Base-by-base conservation (phyloP, 1,139 yeast genomes). In the Hemisphaericaspora xylofermentans region DNA sequence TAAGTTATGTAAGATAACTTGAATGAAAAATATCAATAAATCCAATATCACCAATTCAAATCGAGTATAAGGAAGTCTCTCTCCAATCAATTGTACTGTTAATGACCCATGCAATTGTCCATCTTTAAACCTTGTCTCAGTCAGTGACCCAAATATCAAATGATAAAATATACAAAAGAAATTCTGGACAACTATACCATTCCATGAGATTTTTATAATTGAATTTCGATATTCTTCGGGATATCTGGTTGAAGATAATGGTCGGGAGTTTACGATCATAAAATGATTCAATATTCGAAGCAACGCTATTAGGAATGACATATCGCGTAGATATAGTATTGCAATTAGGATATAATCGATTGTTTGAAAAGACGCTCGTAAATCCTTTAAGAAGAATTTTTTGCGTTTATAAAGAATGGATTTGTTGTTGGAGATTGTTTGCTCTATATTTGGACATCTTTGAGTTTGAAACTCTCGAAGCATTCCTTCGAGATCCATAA, bases 61-160 rank as follows among this genome's bases (percentile, higher is more conserved):
- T 26, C 57, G 37, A 6, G 60, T 52, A 21, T 31, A 53, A 1
- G 74, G 68, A 10, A 57, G 42, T 32, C 64, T 47, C 43, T 72
- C 77, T 0, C 77, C 77, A 14, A 71, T 68, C 44, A 71, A 71
- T 44, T 69, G 71, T 4, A 71, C 47, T 1, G 71, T 53, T 35
- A 67, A 33, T 2, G 71, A 63, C 0, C 76, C 76, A 43, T 68
- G 61, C 12, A 67, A 52, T 36, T 49, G 56, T 2, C 51, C 51
- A 18, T 55, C 61, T n/a, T 25, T 24, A 12, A 50, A 36, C 6
- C 48, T 48, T 22, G 55, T 42, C n/a, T 40, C 40, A 4, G 36
- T 44, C 40, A 58, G 58, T 2, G 49, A 52, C 2, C 72, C 71
- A 43, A 61, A 60, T 3, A 67, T 15, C 34, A 66, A 39, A 50